These are phyloP conservation scores for Scorias spongiosa DNA, from an alignment of 2,329 filamentous ascomycete species.

Conservation along the genomic window DNA sequence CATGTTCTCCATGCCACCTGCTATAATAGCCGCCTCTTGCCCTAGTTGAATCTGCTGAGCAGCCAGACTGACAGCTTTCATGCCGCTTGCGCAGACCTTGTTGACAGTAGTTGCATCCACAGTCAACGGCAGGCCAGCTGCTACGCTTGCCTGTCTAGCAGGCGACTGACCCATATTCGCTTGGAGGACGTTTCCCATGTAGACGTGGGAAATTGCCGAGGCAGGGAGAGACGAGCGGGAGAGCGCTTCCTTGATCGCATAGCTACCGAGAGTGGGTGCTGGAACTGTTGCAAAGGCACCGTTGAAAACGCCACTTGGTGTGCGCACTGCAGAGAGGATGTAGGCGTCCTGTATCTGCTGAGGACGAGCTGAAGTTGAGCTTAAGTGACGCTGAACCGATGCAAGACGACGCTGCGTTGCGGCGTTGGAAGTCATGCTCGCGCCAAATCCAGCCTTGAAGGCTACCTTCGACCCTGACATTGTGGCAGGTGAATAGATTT, in stretches of 20 bases:
- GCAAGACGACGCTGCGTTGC: conserved; percentile 1
- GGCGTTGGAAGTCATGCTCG: neutral
- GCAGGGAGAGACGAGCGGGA: conserved; percentile 71
- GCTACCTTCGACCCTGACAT: too few species aligned
- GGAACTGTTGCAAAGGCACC: conserved; percentile 71
- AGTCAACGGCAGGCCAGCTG: conserved; percentile 66
- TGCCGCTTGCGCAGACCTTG: conserved; percentile 91
- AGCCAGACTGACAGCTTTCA: conserved; percentile 82
- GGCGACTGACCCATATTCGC: conserved; percentile 76
- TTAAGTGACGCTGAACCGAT: conserved; percentile 26
- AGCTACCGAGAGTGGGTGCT: conserved; percentile 76
- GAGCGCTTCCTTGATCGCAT: conserved; percentile 81
- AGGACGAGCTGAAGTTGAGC: conserved; percentile 29
- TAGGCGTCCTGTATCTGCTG: conserved; percentile 80
- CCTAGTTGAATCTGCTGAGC: conserved; percentile 92
- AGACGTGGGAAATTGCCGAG: conserved; percentile 75
- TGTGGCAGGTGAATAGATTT: too few species aligned
- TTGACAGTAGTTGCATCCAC: conserved; percentile 89
- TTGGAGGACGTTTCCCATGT: conserved; percentile 93
- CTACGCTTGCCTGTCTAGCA: conserved; percentile 77
- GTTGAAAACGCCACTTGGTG: conserved; percentile 93
- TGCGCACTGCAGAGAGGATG: conserved; percentile 69
- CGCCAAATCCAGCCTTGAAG: too few species aligned
- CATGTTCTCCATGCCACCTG: conserved; percentile 98
- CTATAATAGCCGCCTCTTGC: conserved; percentile 72